Percentiles rank a stretch among this genome's conserved stretches.
Evolutionary conservation across 805 yeast species (phyloP).

Genomic region (Tetrapisispora iriomotensis): DNA sequence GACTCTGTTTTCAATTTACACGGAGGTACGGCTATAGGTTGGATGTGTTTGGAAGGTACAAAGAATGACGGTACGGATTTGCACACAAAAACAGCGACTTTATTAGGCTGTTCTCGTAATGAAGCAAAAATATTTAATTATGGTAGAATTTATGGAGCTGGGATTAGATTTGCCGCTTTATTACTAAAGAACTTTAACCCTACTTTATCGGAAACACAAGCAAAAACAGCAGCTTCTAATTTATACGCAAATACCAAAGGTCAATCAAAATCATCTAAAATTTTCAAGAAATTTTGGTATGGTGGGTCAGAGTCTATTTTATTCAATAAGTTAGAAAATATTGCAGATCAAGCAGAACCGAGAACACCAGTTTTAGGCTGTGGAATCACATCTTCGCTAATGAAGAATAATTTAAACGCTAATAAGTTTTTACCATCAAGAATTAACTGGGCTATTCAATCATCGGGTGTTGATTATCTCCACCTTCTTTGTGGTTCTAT

Average conservation of each 20-base stretch:
- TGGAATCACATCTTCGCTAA: slow-evolving; percentile 79
- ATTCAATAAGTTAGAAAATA: slow-evolving; percentile 78
- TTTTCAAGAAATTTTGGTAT: slow-evolving; percentile 41
- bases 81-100: slow-evolving; percentile 87
- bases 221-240: slow-evolving; percentile 49
- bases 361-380: slow-evolving; percentile 90
- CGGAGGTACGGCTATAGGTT: slow-evolving; percentile 94
- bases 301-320: slow-evolving; percentile 94
- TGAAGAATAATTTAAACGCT: slow-evolving; percentile 47
- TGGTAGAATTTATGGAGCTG: slow-evolving; percentile 97
- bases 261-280: slow-evolving; percentile 28
- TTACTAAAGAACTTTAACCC: slow-evolving; percentile 78
- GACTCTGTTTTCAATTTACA: slow-evolving; percentile 83
- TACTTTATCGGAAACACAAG: slow-evolving; percentile 52
- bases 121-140: slow-evolving; percentile 95
- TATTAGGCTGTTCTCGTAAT: slow-evolving; percentile 78
- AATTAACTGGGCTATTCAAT: slow-evolving; percentile 95
- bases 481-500: slow-evolving; percentile 78
- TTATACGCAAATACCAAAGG: slow-evolving; percentile 86
- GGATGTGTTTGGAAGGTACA: slow-evolving; percentile 98
- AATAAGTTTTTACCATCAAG: slow-evolving; percentile 76
- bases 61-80: slow-evolving; percentile 86
- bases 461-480: slow-evolving; percentile 93
- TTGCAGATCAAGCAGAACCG: slow-evolving; percentile 75
- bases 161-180: slow-evolving; percentile 80